A percentile compares a stretch with the other conserved stretches of the same genome.
Conservation (phyloP, 306 rosid genomes). For the Pterocarpus macrocarpus region DNA sequence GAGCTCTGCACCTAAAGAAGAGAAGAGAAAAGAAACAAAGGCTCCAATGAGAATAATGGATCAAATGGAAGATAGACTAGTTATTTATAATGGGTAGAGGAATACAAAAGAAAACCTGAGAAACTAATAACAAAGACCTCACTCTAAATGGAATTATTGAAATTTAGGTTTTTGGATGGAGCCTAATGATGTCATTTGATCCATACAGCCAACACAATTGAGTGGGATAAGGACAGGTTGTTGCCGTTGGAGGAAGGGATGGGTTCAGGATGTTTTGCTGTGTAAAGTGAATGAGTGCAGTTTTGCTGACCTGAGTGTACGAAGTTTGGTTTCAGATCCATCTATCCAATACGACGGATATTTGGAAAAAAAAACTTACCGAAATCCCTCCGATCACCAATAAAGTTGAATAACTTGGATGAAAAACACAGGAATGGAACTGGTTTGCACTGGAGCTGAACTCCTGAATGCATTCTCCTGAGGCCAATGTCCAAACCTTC, state of each 20-base stretch:
- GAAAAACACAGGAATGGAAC: constrained; percentile 62
- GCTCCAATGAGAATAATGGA: background rate
- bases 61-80: background rate
- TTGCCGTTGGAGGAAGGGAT: background rate
- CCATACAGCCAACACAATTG: background rate
- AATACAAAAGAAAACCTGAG: background rate
- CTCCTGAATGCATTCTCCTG: constrained; percentile 65
- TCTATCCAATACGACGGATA: constrained; percentile 10
- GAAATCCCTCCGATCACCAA: constrained; percentile 59
- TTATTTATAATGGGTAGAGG: background rate
- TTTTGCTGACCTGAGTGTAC: background rate
- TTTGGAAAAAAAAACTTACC: constrained; percentile 47
- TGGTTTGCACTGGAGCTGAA: constrained; percentile 49
- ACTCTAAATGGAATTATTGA: background rate
- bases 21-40: background rate
- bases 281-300: background rate
- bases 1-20: background rate
- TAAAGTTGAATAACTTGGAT: constrained; percentile 62
- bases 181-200: background rate
- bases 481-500: constrained; percentile 57
- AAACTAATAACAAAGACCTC: background rate
- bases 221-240: background rate
- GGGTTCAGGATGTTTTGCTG: background rate
- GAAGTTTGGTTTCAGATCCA: background rate
- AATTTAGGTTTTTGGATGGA: background rate